Evolutionary conservation across 495 filamentous ascomycete species (phyloP).

Genomic region (Rhypophila decipiens): DNA sequence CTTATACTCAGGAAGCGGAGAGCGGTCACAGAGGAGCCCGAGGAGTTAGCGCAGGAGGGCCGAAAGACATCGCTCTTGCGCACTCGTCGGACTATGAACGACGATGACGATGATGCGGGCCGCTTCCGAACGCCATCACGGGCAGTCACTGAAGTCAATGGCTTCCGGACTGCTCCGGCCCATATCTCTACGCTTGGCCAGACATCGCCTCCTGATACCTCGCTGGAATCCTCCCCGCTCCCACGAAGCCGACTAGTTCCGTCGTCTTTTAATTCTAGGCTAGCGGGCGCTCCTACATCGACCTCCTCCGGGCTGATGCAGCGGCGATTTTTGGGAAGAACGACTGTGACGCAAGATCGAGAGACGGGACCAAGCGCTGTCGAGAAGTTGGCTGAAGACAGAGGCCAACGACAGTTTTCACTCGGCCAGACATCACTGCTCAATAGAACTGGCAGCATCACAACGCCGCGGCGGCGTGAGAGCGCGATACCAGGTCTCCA

Average conservation of each 20-base stretch:
- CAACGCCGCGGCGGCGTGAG: constrained; percentile 30
- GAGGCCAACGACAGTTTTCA: constrained; percentile 33
- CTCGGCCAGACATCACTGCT: constrained; percentile 31
- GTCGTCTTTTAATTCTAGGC: constrained; percentile 29
- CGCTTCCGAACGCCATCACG: constrained; percentile 49
- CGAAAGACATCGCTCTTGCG: constrained; percentile 35
- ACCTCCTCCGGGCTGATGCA: constrained; percentile 13
- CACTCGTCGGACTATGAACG: constrained; percentile 34
- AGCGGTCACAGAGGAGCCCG: constrained; percentile 42
- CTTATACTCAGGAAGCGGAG: constrained; percentile 37
- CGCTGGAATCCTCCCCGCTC: constrained; percentile 31
- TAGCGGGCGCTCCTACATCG: constrained; percentile 21
- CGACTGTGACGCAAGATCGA: constrained; percentile 21
- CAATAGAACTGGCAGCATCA: constrained; percentile 35
- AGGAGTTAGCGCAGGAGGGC: constrained; percentile 27
- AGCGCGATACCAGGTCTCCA: constrained; percentile 25
- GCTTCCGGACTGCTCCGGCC: constrained; percentile 21
- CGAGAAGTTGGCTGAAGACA: constrained; percentile 37
- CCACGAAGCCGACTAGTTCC: constrained; percentile 36
- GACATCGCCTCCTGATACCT: constrained; percentile 23
- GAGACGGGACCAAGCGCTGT: constrained; percentile 29
- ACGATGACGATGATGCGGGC: constrained; percentile 39
- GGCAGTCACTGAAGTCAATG: constrained; percentile 51
- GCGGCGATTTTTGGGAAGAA: constrained; percentile 44
- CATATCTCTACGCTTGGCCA: constrained; percentile 24